A percentile compares a stretch with the other conserved stretches of the same genome.
These are phyloP conservation scores for Agaricus blazei DNA, from an alignment of 768 basidiomycete species.

Conservation along the genomic window DNA sequence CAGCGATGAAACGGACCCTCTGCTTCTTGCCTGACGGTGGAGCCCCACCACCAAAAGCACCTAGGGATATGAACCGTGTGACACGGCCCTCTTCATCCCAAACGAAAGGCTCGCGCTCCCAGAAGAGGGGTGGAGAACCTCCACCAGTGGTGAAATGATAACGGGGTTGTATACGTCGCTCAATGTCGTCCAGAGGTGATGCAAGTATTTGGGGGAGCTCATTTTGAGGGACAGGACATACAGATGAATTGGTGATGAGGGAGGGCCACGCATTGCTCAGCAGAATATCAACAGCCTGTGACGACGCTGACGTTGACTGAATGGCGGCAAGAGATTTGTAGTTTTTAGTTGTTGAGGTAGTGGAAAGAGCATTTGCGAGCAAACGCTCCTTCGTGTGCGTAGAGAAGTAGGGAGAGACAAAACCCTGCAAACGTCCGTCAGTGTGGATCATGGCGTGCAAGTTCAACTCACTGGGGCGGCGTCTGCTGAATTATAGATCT, in stretches of 20 bases:
- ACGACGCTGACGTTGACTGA: constrained; percentile 51
- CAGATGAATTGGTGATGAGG: constrained; percentile 56
- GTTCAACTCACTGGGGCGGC: constrained; percentile 52
- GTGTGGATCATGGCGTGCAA: background rate
- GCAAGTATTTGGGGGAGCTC: constrained; percentile 41
- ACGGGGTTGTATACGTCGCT: constrained; percentile 67
- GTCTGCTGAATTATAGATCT: constrained; percentile 53
- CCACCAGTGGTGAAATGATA: constrained; percentile 76
- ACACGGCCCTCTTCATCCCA: constrained; percentile 77
- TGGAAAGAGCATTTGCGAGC: constrained; percentile 62
- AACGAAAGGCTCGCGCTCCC: constrained; percentile 91
- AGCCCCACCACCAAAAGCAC: constrained; percentile 69
- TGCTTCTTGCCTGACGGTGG: constrained; percentile 68
- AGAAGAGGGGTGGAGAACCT: constrained; percentile 71
- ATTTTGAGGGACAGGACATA: constrained; percentile 42
- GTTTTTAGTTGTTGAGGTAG: constrained; percentile 40
- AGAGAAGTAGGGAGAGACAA: constrained; percentile 72
- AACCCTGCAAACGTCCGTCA: constrained; percentile 43
- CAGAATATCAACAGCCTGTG: constrained; percentile 74
- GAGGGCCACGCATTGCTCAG: constrained; percentile 78
- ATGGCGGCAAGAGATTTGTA: constrained; percentile 67
- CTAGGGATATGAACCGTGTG: constrained; percentile 81
- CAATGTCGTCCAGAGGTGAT: constrained; percentile 58
- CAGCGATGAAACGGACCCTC: constrained; percentile 48
- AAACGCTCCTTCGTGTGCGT: constrained; percentile 65